phyloP scores from a whole-genome alignment of 257 asterid genomes.

The Solanum sejunctum region DNA sequence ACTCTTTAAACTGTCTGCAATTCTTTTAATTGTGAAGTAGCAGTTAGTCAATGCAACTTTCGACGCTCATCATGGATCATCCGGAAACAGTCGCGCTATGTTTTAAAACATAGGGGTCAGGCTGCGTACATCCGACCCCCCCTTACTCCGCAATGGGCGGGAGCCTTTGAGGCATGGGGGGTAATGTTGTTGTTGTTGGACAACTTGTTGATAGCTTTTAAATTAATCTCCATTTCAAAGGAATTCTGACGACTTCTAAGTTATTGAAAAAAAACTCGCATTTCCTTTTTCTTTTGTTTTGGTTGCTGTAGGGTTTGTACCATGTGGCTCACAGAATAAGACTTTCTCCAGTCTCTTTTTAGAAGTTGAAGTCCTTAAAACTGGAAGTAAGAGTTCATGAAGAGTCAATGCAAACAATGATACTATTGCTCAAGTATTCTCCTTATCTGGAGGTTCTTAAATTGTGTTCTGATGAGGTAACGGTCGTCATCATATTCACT shows the following conservation, averaged over 20 bases:
- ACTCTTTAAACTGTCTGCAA: too few species aligned
- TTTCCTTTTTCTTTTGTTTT: neutral
- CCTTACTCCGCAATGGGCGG: too few species aligned
- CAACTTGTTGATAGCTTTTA: neutral
- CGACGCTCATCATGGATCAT: too few species aligned
- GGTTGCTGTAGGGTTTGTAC: neutral
- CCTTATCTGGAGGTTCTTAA: neutral
- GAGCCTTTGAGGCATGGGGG: too few species aligned
- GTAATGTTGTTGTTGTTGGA: too few species aligned
- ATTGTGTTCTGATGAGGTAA: neutral
- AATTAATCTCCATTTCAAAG: neutral
- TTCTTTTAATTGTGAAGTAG: too few species aligned
- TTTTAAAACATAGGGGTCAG: too few species aligned
- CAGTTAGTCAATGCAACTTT: too few species aligned
- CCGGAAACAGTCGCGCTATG: too few species aligned
- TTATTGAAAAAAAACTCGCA: neutral
- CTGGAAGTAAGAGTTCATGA: too few species aligned
- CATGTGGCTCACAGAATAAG: neutral
- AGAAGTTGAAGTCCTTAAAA: neutral
- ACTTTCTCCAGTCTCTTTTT: neutral
- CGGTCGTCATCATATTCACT: neutral
- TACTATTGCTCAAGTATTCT: neutral
- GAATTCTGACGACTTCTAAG: neutral
- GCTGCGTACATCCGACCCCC: too few species aligned
- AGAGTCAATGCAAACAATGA: too few species aligned